These are phyloP conservation scores for Astragalus membranaceus DNA, from an alignment of 306 rosid genomes.

Conservation along the genomic window DNA sequence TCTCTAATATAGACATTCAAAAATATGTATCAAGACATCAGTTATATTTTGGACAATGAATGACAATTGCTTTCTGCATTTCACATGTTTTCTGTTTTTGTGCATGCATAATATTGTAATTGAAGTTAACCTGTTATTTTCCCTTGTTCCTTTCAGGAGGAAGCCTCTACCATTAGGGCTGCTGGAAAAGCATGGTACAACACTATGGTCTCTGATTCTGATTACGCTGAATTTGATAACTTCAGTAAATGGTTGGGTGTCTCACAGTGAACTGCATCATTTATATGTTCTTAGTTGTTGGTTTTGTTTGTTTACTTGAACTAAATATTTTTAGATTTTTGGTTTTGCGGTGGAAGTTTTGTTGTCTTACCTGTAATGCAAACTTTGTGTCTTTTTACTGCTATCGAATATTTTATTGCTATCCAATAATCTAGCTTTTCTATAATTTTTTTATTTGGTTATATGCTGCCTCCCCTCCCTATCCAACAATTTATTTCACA, in stretches of 20 bases:
- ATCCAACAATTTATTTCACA: too few relatives aligned
- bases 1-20: too few relatives aligned
- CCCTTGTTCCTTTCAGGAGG: slow-evolving; percentile 40
- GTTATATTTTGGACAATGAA: background rate
- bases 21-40: too few relatives aligned
- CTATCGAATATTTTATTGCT: too few relatives aligned
- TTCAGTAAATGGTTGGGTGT: slow-evolving; percentile 73
- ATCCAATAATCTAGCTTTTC: too few relatives aligned
- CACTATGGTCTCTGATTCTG: slow-evolving; percentile 81
- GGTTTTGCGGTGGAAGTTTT: background rate
- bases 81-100: background rate
- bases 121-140: background rate
- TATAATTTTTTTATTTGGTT: too few relatives aligned
- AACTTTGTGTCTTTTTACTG: too few relatives aligned
- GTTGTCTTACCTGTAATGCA: too few relatives aligned
- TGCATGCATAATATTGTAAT: too few relatives aligned
- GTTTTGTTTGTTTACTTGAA: background rate
- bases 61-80: background rate
- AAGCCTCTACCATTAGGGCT: slow-evolving; percentile 52
- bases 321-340: background rate
- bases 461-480: too few relatives aligned
- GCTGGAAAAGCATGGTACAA: slow-evolving; percentile 79
- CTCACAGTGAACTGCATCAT: background rate
- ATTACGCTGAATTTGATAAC: slow-evolving; percentile 70
- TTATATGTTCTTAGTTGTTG: background rate